A percentile compares a stretch with the other conserved stretches of the same genome.
These are phyloP conservation scores for Vigna radiata DNA, from an alignment of 306 rosid genomes.

Conservation along the genomic window DNA sequence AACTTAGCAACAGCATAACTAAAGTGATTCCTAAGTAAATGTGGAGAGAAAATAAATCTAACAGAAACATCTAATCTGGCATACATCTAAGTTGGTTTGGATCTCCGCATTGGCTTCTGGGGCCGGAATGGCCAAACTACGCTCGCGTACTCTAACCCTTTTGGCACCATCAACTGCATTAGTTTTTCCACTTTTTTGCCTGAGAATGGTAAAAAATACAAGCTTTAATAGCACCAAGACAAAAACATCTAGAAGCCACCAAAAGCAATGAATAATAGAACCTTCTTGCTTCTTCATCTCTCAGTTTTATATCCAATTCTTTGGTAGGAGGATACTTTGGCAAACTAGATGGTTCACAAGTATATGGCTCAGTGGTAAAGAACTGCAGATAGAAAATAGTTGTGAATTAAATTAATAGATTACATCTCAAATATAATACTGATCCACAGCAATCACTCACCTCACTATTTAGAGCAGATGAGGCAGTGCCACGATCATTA, in stretches of 20 bases:
- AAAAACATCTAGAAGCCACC: conserved; percentile 31
- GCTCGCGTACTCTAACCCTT: conserved; percentile 72
- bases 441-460: conserved; percentile 54
- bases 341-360: conserved; percentile 82
- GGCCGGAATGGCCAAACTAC: conserved; percentile 75
- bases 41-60: conserved; percentile 21
- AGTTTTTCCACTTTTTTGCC: conserved; percentile 75
- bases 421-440: conserved; percentile 31
- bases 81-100: conserved; percentile 81
- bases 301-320: conserved; percentile 82
- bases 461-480: conserved; percentile 69
- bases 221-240: conserved; percentile 35
- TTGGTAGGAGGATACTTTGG: conserved; percentile 91
- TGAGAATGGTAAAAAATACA: conserved; percentile 43
- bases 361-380: conserved; percentile 73
- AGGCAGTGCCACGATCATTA: conserved; percentile 66
- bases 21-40: background rate
- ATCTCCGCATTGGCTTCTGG: conserved; percentile 91
- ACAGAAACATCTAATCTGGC: conserved; percentile 38
- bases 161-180: conserved; percentile 65
- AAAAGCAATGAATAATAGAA: conserved; percentile 38
- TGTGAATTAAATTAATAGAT: conserved; percentile 17
- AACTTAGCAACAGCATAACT: conserved; percentile 17
- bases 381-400: conserved; percentile 61
- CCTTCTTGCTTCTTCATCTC: conserved; percentile 91